Evolutionary conservation across 139 green algal species (phyloP).

Genomic region (Tetradesmus lagerheimii): DNA sequence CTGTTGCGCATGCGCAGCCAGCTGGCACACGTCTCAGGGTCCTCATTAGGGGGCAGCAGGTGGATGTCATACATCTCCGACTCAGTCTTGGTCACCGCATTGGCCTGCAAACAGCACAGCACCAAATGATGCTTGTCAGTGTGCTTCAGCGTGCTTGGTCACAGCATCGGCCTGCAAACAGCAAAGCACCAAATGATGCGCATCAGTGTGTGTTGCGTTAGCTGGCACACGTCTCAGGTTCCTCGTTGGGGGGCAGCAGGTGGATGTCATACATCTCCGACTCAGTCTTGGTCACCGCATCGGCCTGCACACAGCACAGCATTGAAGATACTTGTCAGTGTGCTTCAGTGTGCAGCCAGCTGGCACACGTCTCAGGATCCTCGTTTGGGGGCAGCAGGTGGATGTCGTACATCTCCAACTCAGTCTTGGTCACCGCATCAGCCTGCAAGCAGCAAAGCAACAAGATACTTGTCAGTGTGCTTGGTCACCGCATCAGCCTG

Average conservation of each 20-base stretch:
- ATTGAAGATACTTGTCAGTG: too few relatives aligned
- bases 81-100: constrained; percentile 29
- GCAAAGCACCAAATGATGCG: too few relatives aligned
- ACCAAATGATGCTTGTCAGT: too few relatives aligned
- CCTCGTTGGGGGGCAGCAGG: constrained; percentile 93
- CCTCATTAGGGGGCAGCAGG: constrained; percentile 92
- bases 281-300: constrained; percentile 29
- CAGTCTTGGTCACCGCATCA: constrained; percentile 2
- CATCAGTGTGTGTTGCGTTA: too few relatives aligned
- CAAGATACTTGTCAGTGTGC: too few relatives aligned
- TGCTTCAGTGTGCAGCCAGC: too few relatives aligned
- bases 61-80: constrained; percentile 90
- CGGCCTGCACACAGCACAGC: too few relatives aligned
- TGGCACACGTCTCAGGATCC: constrained; percentile 94
- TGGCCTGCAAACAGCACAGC: too few relatives aligned
- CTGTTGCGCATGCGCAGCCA: constrained; percentile 99
- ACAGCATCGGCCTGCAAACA: too few relatives aligned
- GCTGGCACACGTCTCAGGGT: constrained; percentile 93
- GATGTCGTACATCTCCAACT: constrained; percentile 83
- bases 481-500: too few relatives aligned
- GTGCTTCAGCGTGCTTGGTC: too few relatives aligned
- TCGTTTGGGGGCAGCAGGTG: constrained; percentile 96
- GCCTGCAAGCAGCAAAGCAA: too few relatives aligned
- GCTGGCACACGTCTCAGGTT: constrained; percentile 93
- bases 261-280: constrained; percentile 90